Base-by-base conservation (phyloP, 2,329 filamentous ascomycete genomes). In the Trichoderma asperellum region DNA sequence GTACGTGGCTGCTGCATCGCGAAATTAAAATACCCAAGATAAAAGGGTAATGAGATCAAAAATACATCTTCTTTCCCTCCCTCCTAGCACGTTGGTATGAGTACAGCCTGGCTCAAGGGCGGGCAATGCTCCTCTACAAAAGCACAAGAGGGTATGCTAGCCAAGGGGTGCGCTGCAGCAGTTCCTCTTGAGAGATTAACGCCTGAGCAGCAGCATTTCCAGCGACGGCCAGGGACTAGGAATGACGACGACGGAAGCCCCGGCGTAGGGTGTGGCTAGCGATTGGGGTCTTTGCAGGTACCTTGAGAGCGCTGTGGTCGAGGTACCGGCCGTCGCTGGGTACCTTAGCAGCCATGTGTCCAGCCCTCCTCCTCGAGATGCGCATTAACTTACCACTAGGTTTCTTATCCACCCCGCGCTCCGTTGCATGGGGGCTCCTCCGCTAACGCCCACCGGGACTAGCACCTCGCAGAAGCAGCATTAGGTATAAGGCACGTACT, bases 271-370 rank as follows among this genome's bases (percentile, higher is more conserved):
- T 35, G 43, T 4, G 56, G n/a, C 11, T 47, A 37, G 40, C 40
- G n/a, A n/a, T 52, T 57, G 49, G 63, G 11, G 43, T 47, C 62
- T 27, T 18, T n/a, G 16, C 49, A 58, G 61, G 68, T 69, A 69
- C 68, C 37, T 69, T n/a, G 32, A 6, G 21, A 24, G 35, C 27
- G 11, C 35, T 52, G 63, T 52, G 62, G 63, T 47, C 32, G n/a
- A 68, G 37, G 68, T 70, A 68, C 68, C 64, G 35, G 27, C 63
- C 16, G 2, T 14, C 24, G 34, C 62, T 29, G 47, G 56, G 68
- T 70, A 70, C 68, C 53, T 70, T n/a, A 18, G 40, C 40, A 24
- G 68, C 68, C 68, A 70, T 70, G 63, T 70, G 64, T 55, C 32
- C 55, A 67, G 63, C 62, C 52, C 61, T 49, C 52, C 61, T 49